Evolutionary conservation across 768 basidiomycete species (phyloP), one percentile per base, ranked within the genome.

Genomic region (Tulasnella sp.): DNA sequence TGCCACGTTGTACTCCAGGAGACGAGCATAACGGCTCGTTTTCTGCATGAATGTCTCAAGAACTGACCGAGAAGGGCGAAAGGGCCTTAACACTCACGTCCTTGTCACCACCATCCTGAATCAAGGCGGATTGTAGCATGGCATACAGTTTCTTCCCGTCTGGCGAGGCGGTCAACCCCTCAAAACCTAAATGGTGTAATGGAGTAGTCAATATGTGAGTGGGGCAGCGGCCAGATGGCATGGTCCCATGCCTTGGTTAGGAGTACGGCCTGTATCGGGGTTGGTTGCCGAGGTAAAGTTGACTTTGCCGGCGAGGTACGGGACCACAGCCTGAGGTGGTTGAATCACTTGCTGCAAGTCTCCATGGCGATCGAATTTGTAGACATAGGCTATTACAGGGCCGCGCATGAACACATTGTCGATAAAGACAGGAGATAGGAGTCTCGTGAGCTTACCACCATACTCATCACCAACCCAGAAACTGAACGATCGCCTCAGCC

Each of bases 391-490:
- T 54, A n/a, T 23, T 2, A 1, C 5, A 43, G 25, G 9, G 19
- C 17, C 17, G 19, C 21, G 21, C 21, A 59, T 23, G 8, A 6
- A 21, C 19, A 17, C 9, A 23, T 25, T 11, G 42, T 25, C 40
- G 23, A 35, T n/a, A 19, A 21, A 56, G 14, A 55, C 54, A 2
- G 39, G 17, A n/a, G 32, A 11, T 1, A 27, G 35, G 19, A 39
- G 25, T 9, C 17, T 4, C 14, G 19, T 41, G 11, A 19, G 31
- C 34, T 40, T 25, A 54, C 52, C 34, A 0, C 81, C 82, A 61
- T 83, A 84, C 68, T 84, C 82, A 64, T 84, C 83, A 62, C 78
- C 78, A 29, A 77, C 70, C 80, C 79, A 83, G 67, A 74, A 80
- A 0, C 79, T 80, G 41, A 4, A 17, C 19, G 2, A 2, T 36